Evolutionary conservation across 2,329 filamentous ascomycete species (phyloP).

Genomic region (Chaetoscypha palmicola): DNA sequence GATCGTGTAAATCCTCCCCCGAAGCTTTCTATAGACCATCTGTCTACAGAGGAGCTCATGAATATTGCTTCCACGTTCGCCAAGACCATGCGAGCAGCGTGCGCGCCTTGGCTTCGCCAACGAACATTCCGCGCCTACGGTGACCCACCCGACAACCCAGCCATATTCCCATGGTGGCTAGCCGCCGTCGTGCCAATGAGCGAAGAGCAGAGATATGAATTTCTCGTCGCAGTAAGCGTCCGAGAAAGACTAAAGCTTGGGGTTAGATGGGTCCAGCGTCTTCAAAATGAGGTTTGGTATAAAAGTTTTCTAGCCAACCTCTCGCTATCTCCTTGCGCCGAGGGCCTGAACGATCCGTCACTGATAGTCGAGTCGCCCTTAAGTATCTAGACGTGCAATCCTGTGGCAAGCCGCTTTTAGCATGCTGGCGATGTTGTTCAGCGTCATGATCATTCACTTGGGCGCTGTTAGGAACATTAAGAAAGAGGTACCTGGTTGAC

Average conservation of each 20-base stretch:
- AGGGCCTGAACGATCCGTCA: too few species aligned
- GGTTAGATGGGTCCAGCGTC: constrained; percentile 65
- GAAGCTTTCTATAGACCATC: constrained; percentile 26
- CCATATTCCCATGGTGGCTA: constrained; percentile 84
- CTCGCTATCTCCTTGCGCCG: too few species aligned
- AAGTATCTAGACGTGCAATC: too few species aligned
- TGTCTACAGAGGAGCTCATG: constrained; percentile 64
- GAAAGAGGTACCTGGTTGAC: too few species aligned
- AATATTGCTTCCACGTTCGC: constrained; percentile 61
- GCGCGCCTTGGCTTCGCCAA: constrained; percentile 67
- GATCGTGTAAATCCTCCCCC: not conserved
- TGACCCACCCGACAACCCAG: constrained; percentile 65
- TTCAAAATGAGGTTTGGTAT: constrained; percentile 24
- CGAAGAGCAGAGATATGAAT: constrained; percentile 70
- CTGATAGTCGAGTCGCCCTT: too few species aligned
- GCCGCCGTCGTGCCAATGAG: constrained; percentile 72
- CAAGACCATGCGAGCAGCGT: constrained; percentile 57
- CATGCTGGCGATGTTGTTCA: too few species aligned
- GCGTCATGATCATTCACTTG: too few species aligned
- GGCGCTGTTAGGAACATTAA: too few species aligned
- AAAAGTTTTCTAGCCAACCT: constrained; percentile 9
- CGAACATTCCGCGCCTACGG: constrained; percentile 70
- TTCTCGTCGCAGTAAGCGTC: constrained; percentile 69
- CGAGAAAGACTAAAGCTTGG: constrained; percentile 78
- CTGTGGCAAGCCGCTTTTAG: too few species aligned